Evolutionary conservation across 208 protist species (phyloP), one percentile per base, ranked within the genome.

Genomic region (Vickermania ingenoplastis): DNA sequence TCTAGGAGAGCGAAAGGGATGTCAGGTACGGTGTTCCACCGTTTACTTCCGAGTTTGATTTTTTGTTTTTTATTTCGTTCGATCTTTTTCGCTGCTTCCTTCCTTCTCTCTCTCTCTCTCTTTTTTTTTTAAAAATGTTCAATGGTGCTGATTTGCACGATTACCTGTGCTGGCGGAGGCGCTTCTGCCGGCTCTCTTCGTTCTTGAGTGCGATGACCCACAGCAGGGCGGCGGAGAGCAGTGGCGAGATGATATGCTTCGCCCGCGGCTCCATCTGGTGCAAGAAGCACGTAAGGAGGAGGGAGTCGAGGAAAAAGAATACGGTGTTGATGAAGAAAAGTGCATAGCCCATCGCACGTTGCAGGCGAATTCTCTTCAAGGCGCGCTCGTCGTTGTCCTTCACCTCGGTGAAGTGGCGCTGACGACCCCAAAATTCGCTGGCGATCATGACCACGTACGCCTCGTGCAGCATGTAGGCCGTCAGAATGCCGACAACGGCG

Each of bases 171-270:
- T 31, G 28, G 50, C 73, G 61, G 79, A 95, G 81, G 76, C 83
- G 82, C 59, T 83, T 79, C 66, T 83, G 79, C 67, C 88, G 85
- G 65, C 76, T 91, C 71, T 95, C 88, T 68, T 95, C 85, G 63
- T 95, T 95, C 77, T 95, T 95, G 66, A 87, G 83, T 28, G 85
- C 72, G 23, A 95, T 68, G 17, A 95, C 63, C 88, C 84, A 95
- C 66, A 95, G 69, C 31, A 95, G 60, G 23, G 83, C 78, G 0
- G 88, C 67, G 2, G 85, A 89, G 53, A 95, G 71, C 7, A 71
- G 75, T 2, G 88, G 88, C 7, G 85, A 87, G 29, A 92, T 62
- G 31, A 89, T 85, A 71, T 81, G 89, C 62, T 67, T 79, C 49
- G 83, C 84, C 23, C 82, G 77, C 14, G 84, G 80, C 67, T 95